These are phyloP conservation scores for Aspergillus quadricinctus DNA, from an alignment of 2,329 filamentous ascomycete genomes.

Conservation along the genomic window DNA sequence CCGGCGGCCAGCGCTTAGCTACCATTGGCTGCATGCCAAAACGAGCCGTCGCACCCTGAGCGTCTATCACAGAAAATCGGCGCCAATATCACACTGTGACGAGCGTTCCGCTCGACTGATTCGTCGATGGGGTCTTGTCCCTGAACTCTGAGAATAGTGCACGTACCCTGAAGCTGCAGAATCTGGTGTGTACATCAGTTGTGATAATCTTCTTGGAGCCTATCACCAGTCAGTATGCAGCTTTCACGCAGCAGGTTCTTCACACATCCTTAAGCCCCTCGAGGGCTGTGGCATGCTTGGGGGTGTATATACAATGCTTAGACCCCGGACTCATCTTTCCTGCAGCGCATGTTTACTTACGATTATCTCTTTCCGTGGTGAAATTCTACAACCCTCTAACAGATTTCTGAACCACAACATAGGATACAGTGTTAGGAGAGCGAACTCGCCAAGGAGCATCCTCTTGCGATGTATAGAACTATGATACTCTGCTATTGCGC, in stretches of 20 bases:
- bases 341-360: not conserved
- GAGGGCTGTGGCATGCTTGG: not conserved
- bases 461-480: constrained; percentile 2
- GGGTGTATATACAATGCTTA: not conserved
- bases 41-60: not conserved
- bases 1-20: not conserved
- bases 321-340: not conserved
- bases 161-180: not conserved
- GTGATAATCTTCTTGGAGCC: not conserved
- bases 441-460: not conserved
- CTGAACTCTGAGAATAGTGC: not conserved
- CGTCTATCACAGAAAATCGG: not conserved
- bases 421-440: not conserved
- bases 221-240: not conserved
- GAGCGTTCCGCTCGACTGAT: not conserved
- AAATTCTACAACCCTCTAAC: not conserved
- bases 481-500: not conserved
- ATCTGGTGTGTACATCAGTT: not conserved
- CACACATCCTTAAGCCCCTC: not conserved
- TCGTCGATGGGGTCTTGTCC: not conserved
- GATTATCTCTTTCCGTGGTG: not conserved
- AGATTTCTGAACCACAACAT: not conserved
- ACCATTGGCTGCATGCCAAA: not conserved
- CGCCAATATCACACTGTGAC: constrained; percentile 1
- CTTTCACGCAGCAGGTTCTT: not conserved